phyloP scores from a whole-genome alignment of 164 flowering plant genomes.

The Euptelea pleiosperma region DNA sequence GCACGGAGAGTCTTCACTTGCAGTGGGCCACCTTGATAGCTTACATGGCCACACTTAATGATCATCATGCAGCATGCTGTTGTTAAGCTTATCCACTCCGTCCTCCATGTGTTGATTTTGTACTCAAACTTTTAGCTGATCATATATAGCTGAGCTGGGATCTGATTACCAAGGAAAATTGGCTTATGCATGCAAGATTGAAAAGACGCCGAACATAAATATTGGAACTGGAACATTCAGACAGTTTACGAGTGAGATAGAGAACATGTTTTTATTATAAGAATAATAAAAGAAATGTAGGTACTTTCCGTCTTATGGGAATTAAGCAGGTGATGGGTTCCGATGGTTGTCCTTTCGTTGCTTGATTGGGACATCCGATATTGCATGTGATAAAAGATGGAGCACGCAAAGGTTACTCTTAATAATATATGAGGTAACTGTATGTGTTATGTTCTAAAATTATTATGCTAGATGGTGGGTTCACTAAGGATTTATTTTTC shows the following conservation, averaged over 20 bases:
- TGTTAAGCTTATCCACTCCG: constrained; percentile 8
- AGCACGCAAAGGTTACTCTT: constrained; percentile 66
- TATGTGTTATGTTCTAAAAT: constrained; percentile 33
- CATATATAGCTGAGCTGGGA: background rate
- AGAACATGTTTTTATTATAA: constrained; percentile 15
- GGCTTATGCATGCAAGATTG: constrained; percentile 1
- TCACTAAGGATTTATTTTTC: background rate
- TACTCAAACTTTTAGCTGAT: constrained; percentile 12
- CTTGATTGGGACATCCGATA: constrained; percentile 59
- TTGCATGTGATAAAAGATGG: constrained; percentile 76
- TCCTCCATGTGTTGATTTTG: constrained; percentile 17
- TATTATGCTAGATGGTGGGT: constrained; percentile 32
- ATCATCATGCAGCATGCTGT: constrained; percentile 17
- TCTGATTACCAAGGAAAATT: constrained; percentile 7
- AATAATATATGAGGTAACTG: constrained; percentile 75
- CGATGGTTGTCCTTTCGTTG: constrained; percentile 61
- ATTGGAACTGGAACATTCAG: constrained; percentile 13
- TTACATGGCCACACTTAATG: constrained; percentile 19
- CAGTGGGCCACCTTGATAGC: constrained; percentile 17
- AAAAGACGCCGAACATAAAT: constrained; percentile 7
- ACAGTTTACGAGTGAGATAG: constrained; percentile 19
- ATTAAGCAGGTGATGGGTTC: constrained; percentile 79
- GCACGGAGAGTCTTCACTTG: constrained; percentile 18
- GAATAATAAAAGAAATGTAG: constrained; percentile 28
- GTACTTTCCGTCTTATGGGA: constrained; percentile 51